Base-by-base conservation (phyloP, 176 grass and related monocot species). In the Microstegium vimineum region DNA sequence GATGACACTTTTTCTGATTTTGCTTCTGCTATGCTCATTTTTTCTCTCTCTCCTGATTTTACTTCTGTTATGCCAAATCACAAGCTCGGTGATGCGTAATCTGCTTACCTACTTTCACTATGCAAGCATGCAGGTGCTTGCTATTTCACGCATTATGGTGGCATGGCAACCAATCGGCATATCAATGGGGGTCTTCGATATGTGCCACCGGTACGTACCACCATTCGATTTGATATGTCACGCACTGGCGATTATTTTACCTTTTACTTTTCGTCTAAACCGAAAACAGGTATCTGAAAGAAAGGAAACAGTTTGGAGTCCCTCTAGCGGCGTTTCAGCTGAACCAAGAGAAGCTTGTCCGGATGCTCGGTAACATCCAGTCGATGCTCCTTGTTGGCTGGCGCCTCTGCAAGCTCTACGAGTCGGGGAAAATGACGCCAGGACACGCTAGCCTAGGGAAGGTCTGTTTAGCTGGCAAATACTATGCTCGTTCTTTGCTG, bases 361-460 rank as follows among this genome's bases (percentile, higher is more conserved):
- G 90, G 16, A 95, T 92, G 90, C 93, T 95, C 66, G 90, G 93
- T 70, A 92, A 92, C 38, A 66, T 95, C 73, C 93, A 95, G 66
- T 83, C 93, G 10, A 95, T 95, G 93, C 36, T 92, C 77, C 93
- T 95, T 23, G 69, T 89, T 35, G 93, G 93, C 62, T 90, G 93
- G 93, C 93, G 93, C 18, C 79, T 95, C 43, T 95, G 87, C 79
- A 95, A 95, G 64, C 84, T 95, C 34, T 87, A 95, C 40, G 90
- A 95, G 40, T 92, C 79, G 4, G 93, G 93, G 42, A 95, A 95
- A 82, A 95, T 92, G 90, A 95, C 93, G 38, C 56, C 86, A 43
- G 90, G 93, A 18, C 93, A 92, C 36, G 85, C 87, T 69, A 95
- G 89, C 18, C 71, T 92, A 16, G 93, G 93, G 34, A 95, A 95